Evolutionary conservation across 306 rosid genomes (phyloP), one percentile per base, ranked within the genome.

Genomic region (Ammopiptanthus mongolicus): DNA sequence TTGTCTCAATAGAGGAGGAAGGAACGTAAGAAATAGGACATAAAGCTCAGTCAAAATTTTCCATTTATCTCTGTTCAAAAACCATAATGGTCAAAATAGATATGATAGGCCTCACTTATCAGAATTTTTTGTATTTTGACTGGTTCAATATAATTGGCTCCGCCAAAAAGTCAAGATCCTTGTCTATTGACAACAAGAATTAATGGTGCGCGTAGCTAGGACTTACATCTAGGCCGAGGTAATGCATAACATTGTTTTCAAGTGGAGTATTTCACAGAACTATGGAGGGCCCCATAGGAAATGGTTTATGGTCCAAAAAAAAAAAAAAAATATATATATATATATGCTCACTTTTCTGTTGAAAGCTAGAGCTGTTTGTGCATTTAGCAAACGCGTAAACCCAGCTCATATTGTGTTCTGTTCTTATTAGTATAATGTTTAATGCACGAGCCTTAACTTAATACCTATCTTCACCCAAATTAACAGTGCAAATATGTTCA

Each of bases 101-200:
- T 67, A 67, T 65, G 72, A 74, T 22, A 10, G 6, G 8, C 53
- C 29, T 55, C 33, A 13, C 9, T 25, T 36, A 22, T 58, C 21
- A 46, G 3, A 77, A 74, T 29, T 3, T 47, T 5, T 75, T 71
- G 69, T 52, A 84, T 81, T 82, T 82, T 63, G 85, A 85, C 69
- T 5, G 15, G 25, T 55, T 41, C 75, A 14, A 51, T 22, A 73
- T 29, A 68, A 29, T 19, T 18, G 25, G 61, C 41, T 48, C 2
- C 17, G 9, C 22, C 13, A n/a, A 68, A 68, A 60, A 31, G 65
- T 69, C 72, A 65, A 37, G 57, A 39, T 47, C 14, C 65, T 29
- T 59, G 3, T 46, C 44, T 44, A 21, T 71, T 56, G n/a, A 42
- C 69, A 44, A 60, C 17, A 18, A 60, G 1, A 18, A 44, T 59